Percentiles rank a stretch among this genome's conserved stretches.
Evolutionary conservation across 192 early-diverging fungal genomes (phyloP).

Genomic region (Umbelopsis isabellina): DNA sequence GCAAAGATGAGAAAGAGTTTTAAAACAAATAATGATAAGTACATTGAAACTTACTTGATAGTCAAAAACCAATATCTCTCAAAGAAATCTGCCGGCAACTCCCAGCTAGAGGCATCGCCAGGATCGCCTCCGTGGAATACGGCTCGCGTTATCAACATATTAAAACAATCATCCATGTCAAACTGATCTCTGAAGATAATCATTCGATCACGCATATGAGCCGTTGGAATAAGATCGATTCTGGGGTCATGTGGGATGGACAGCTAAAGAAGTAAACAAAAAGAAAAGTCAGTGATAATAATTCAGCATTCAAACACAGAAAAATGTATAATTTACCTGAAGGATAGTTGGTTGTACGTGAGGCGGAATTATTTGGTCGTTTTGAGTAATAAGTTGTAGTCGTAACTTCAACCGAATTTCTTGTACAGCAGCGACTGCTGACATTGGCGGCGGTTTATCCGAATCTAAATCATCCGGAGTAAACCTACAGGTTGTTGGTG

Average conservation of each 20-base stretch:
- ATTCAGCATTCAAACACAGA: background rate
- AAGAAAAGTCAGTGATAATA: background rate
- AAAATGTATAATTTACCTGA: slow-evolving; percentile 29
- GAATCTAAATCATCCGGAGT: background rate
- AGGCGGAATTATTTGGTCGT: slow-evolving; percentile 22
- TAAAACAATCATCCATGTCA: slow-evolving; percentile 45
- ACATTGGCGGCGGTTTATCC: background rate
- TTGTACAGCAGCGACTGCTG: slow-evolving; percentile 33
- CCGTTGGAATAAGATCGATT: slow-evolving; percentile 39
- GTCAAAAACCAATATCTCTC: slow-evolving; percentile 39
- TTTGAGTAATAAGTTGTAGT: slow-evolving; percentile 26
- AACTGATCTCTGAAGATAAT: slow-evolving; percentile 43
- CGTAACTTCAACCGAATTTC: slow-evolving; percentile 30
- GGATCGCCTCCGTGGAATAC: slow-evolving; percentile 43
- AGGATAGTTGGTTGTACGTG: slow-evolving; percentile 31
- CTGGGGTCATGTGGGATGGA: slow-evolving; percentile 44
- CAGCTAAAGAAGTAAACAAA: slow-evolving; percentile 22
- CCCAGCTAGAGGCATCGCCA: slow-evolving; percentile 33
- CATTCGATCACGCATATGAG: slow-evolving; percentile 48
- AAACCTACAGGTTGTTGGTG: background rate
- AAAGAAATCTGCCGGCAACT: slow-evolving; percentile 36
- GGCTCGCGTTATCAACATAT: slow-evolving; percentile 22
- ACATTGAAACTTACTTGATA: slow-evolving; percentile 25
- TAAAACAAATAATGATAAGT: background rate
- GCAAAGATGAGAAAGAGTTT: background rate